Evolutionary conservation across 208 protist species (phyloP).

Genomic region (Acanthamoeba royreba): DNA sequence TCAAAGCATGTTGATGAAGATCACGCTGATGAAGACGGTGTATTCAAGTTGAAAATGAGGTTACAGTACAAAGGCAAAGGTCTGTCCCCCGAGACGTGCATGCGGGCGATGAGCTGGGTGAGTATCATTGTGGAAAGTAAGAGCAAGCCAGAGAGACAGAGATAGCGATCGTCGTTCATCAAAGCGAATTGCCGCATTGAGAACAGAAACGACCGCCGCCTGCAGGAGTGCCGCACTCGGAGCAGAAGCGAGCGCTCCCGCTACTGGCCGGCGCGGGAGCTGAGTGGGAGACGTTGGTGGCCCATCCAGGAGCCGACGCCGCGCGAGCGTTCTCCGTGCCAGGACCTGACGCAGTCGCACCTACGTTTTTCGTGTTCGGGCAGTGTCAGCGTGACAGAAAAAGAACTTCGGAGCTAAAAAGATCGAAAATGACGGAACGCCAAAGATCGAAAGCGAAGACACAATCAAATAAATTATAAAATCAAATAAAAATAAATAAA

Average conservation of each 20-base stretch:
- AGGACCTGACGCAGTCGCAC: background rate
- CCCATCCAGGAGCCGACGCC: background rate
- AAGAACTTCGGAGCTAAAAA: background rate
- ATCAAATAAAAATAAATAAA: too few relatives aligned
- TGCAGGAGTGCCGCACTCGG: background rate
- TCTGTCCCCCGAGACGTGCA: too few relatives aligned
- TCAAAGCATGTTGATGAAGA: too few relatives aligned
- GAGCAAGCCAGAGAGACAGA: too few relatives aligned
- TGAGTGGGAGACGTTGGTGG: background rate
- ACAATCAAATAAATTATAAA: too few relatives aligned
- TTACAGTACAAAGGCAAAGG: too few relatives aligned
- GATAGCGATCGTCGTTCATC: too few relatives aligned
- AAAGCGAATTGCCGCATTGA: background rate
- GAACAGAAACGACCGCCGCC: background rate
- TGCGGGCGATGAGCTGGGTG: too few relatives aligned
- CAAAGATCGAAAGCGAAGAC: background rate
- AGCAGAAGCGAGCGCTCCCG: background rate
- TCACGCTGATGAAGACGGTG: too few relatives aligned
- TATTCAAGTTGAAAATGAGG: too few relatives aligned
- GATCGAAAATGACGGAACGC: background rate
- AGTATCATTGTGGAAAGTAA: too few relatives aligned
- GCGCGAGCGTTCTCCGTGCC: background rate
- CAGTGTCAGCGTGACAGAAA: background rate
- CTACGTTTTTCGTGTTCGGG: background rate
- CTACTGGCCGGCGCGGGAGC: background rate